Conservation (phyloP, 1,139 yeast species). For the Torulaspora pretoriensis region DNA sequence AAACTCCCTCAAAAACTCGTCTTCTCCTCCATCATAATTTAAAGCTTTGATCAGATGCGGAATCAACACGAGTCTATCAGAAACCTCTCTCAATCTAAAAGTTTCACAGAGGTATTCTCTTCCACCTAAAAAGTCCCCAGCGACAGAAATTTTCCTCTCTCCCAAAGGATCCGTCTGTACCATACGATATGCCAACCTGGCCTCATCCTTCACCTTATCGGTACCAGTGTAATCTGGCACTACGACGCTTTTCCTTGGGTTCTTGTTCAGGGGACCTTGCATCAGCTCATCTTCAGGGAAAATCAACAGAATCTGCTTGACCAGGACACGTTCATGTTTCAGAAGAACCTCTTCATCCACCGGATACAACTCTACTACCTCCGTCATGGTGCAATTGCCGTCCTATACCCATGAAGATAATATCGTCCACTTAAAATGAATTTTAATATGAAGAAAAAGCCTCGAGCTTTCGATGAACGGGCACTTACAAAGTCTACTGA, state of each 20-base stretch:
- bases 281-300: conserved; percentile 18
- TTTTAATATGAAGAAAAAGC: too few species aligned
- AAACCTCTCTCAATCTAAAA: conserved; percentile 39
- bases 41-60: conserved; percentile 22
- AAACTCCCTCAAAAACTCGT: conserved; percentile 18
- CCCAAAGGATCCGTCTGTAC: conserved; percentile 67
- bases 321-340: conserved; percentile 16
- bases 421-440: too few species aligned
- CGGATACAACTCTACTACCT: conserved; percentile 7
- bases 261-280: conserved; percentile 19
- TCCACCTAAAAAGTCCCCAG: conserved; percentile 65
- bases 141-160: conserved; percentile 59
- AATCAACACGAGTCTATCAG: conserved; percentile 22
- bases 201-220: conserved; percentile 9
- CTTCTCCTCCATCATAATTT: conserved; percentile 15
- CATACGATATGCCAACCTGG: conserved; percentile 17
- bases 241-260: conserved; percentile 17
- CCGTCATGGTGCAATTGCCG: conserved; percentile 4
- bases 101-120: conserved; percentile 74
- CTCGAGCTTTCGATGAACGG: too few species aligned
- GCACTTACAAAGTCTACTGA: too few species aligned
- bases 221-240: conserved; percentile 36
- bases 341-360: conserved; percentile 7
- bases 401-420: too few species aligned
- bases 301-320: conserved; percentile 14